A percentile compares a stretch with the other conserved stretches of the same genome.
Conservation (phyloP, 345 rosid species). For the Triadica sebifera region DNA sequence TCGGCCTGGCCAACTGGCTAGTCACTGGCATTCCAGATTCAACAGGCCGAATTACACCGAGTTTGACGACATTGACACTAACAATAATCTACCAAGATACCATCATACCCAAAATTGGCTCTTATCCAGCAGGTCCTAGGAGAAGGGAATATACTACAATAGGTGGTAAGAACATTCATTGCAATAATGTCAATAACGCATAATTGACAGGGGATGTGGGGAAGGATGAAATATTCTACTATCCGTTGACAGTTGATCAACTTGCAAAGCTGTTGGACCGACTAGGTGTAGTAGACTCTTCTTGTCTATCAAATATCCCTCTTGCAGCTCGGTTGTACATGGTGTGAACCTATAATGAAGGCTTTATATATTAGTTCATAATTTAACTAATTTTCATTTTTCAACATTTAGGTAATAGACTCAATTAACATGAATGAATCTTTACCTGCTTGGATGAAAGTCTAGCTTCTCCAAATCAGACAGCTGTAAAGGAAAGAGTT, state of each 20-base stretch:
- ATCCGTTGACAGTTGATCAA: background rate
- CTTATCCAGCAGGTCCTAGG: background rate
- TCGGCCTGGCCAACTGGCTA: too few relatives aligned
- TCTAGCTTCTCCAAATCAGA: slow-evolving; percentile 69
- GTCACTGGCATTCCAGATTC: too few relatives aligned
- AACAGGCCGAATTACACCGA: too few relatives aligned
- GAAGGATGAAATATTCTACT: slow-evolving; percentile 6
- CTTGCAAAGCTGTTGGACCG: background rate
- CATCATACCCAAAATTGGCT: too few relatives aligned
- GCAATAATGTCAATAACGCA: background rate
- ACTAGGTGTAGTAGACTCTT: background rate
- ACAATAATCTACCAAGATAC: too few relatives aligned
- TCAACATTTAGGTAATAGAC: background rate
- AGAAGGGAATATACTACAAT: background rate
- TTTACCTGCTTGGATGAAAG: slow-evolving; percentile 72
- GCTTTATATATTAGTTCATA: background rate
- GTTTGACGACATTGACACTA: too few relatives aligned
- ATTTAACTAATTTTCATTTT: background rate
- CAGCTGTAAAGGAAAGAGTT: slow-evolving; percentile 46
- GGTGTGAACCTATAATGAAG: slow-evolving; percentile 47
- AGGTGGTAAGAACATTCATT: background rate
- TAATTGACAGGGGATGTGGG: background rate
- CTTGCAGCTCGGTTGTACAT: slow-evolving; percentile 57
- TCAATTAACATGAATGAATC: background rate
- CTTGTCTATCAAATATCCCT: slow-evolving; percentile 42